Evolutionary conservation across 305 asterid species (phyloP), one percentile per base, ranked within the genome.

Genomic region (Fraxinus sp.): DNA sequence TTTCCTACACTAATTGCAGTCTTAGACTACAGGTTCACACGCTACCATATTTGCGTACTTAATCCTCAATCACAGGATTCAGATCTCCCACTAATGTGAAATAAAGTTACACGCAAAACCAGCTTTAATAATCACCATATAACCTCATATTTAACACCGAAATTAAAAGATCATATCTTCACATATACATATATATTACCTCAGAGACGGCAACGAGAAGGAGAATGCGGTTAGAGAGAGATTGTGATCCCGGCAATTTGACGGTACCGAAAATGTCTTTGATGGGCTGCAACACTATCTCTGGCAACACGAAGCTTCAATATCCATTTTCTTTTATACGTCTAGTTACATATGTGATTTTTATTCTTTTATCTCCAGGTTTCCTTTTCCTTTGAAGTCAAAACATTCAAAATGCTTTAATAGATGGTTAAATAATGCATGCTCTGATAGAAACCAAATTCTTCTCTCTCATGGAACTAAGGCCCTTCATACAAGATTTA

Each of bases 191-290:
- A 20, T 43, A 72, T 68, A 83, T 57, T 88, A 96, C 98, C 97
- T 97, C 95, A 81, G 98, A 89, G 37, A 97, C 92, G 64, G 99
- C 99, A 87, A 97, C 98, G 57, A 97, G 97, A 57, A 97, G 99
- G 37, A 97, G 94, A 90, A 97, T 90, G 37, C 99, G 93, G 89
- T 97, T 95, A 81, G 99, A 97, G 52, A 96, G 95, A n/a, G 99
- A 95, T 80, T 96, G 92, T 7, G 99, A 96, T 62, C 99, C 99
- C 24, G 99, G 98, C 85, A 95, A 88, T 89, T 93, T 93, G 71
- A 93, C 98, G 3, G 87, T 89, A 13, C 98, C 98, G 5, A 98
- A 95, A 36, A 95, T 93, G 32, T 96, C 95, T 84, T 88, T 91
- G 75, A 95, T 95, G 72, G 99, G 99, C 68, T 91, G 93, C 89